Evolutionary conservation across 2,329 filamentous ascomycete genomes (phyloP).

Genomic region (Botryosphaeria dothidea): DNA sequence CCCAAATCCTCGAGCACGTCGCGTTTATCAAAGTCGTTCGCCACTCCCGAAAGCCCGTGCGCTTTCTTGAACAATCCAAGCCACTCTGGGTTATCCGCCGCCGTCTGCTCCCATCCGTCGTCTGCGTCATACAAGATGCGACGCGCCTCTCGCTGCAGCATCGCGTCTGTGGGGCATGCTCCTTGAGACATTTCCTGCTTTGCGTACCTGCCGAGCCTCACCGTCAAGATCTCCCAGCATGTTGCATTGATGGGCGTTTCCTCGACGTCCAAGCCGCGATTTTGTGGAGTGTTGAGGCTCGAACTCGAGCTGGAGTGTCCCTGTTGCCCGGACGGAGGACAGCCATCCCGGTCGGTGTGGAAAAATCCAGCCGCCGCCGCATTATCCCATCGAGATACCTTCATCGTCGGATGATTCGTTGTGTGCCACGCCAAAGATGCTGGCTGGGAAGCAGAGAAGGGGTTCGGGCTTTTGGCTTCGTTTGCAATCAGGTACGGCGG

Average conservation of each 20-base stretch:
- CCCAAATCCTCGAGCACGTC: slow-evolving; percentile 35
- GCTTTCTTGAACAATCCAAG: slow-evolving; percentile 52
- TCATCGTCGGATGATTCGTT: slow-evolving; percentile 28
- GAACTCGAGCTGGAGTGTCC: background rate
- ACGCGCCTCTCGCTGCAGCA: slow-evolving; percentile 51
- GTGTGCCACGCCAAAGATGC: slow-evolving; percentile 31
- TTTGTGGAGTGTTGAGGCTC: background rate
- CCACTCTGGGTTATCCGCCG: slow-evolving; percentile 47
- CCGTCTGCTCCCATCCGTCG: slow-evolving; percentile 49
- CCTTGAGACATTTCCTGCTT: slow-evolving; percentile 40
- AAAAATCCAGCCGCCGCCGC: slow-evolving; percentile 13
- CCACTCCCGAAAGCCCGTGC: slow-evolving; percentile 39
- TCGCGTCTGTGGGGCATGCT: slow-evolving; percentile 48
- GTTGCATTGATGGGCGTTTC: slow-evolving; percentile 33
- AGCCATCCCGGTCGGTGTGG: background rate
- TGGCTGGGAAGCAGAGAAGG: slow-evolving; percentile 48
- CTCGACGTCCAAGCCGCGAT: background rate
- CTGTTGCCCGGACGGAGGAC: background rate
- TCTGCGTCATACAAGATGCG: slow-evolving; percentile 50
- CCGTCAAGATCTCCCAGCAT: slow-evolving; percentile 53
- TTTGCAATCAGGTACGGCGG: slow-evolving; percentile 54
- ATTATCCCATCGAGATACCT: background rate
- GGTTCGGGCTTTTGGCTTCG: slow-evolving; percentile 34
- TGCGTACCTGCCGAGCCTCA: slow-evolving; percentile 47
- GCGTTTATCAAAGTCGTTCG: slow-evolving; percentile 22